Evolutionary conservation across 352 stramenopile species (phyloP).

Genomic region (Pythium guiyangense): DNA sequence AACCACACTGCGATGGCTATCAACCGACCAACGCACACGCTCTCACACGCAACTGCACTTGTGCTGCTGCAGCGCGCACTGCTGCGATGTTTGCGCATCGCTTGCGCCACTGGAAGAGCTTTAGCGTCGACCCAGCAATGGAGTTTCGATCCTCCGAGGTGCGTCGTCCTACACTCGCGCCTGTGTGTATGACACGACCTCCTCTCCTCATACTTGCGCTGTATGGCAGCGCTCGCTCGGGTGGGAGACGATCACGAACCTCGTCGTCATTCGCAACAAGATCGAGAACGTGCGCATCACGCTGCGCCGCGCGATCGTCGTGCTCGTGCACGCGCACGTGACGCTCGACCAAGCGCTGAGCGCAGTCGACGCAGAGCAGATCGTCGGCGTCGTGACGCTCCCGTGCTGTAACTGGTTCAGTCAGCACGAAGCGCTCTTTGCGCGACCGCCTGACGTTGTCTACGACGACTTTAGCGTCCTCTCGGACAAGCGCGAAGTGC

Average conservation of each 20-base stretch:
- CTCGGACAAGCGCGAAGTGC: constrained; percentile 72
- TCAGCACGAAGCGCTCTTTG: constrained; percentile 55
- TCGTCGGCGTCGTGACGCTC: constrained; percentile 68
- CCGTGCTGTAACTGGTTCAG: constrained; percentile 85
- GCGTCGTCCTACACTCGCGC: too few species aligned
- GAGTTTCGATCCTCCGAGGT: constrained; percentile 47
- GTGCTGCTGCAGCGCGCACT: constrained; percentile 40
- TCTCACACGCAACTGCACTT: not conserved
- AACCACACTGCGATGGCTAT: not conserved
- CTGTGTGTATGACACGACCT: too few species aligned
- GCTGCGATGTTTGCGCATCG: constrained; percentile 74
- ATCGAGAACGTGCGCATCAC: constrained; percentile 77
- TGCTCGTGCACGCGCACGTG: constrained; percentile 79
- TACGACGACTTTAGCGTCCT: constrained; percentile 84
- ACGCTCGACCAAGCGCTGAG: constrained; percentile 66
- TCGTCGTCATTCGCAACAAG: constrained; percentile 78
- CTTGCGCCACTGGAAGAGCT: constrained; percentile 69
- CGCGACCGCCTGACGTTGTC: constrained; percentile 51
- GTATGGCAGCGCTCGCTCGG: constrained; percentile 34
- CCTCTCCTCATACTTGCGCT: too few species aligned
- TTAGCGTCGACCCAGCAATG: constrained; percentile 77
- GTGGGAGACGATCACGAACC: constrained; percentile 54
- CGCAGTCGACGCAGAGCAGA: constrained; percentile 52
- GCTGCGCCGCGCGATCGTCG: constrained; percentile 49
- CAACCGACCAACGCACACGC: not conserved